phyloP scores from a whole-genome alignment of 108 stramenopile species.

The Bacterosira constricta region DNA sequence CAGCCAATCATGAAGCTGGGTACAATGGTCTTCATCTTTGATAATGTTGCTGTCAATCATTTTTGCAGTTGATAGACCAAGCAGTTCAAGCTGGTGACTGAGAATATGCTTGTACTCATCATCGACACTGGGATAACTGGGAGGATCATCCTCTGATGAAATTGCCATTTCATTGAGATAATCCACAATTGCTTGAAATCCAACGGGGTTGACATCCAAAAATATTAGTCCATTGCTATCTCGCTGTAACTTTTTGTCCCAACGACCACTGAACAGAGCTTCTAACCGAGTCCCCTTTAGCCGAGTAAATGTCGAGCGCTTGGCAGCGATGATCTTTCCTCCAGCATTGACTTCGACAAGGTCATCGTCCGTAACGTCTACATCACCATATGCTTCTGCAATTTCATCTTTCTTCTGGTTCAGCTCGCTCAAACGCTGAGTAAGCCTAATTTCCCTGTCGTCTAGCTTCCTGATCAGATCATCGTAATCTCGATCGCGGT shows the following conservation, averaged over 20 bases:
- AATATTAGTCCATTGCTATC: conserved; percentile 10
- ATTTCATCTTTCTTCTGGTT: neutral
- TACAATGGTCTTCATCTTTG: neutral
- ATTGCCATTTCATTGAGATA: conserved; percentile 11
- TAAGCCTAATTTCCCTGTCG: neutral
- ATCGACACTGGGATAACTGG: conserved; percentile 22
- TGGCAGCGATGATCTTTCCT: neutral
- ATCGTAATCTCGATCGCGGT: neutral
- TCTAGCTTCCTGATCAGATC: neutral
- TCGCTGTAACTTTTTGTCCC: conserved; percentile 15
- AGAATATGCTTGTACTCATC: conserved; percentile 22
- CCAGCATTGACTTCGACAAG: conserved; percentile 12
- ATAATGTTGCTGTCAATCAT: conserved; percentile 17
- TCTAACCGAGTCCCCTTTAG: conserved; percentile 1
- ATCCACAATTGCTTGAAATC: conserved; percentile 12
- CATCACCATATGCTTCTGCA: neutral
- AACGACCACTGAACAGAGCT: conserved; percentile 18
- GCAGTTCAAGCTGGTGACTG: conserved; percentile 15
- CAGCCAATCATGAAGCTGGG: conserved; percentile 15
- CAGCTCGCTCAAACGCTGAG: neutral
- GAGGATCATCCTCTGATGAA: neutral
- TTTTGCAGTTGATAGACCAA: conserved; percentile 15
- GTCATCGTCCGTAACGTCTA: neutral
- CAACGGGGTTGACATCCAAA: conserved; percentile 11
- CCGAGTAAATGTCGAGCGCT: conserved; percentile 7